phyloP scores from a whole-genome alignment of 2,329 filamentous ascomycete genomes.

The Fusarium fujikuroi region DNA sequence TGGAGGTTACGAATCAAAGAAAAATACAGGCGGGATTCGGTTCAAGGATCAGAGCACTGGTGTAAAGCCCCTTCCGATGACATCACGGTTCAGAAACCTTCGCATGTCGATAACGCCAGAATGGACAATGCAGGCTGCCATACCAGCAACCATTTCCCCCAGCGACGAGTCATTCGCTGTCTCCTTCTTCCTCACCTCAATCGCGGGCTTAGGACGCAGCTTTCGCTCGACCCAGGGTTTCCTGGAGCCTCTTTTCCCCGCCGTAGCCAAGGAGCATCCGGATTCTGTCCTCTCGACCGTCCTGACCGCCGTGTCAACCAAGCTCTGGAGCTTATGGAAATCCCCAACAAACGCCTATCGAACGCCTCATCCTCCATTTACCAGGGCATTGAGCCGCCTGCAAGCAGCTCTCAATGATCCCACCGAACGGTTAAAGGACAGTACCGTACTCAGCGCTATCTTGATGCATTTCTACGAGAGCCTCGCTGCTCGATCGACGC shows the following conservation, averaged over 20 bases:
- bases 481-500: neutral
- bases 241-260: neutral
- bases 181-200: neutral
- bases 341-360: neutral
- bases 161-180: neutral
- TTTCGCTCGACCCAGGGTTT: neutral
- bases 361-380: neutral
- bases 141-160: neutral
- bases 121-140: fast-evolving
- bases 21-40: neutral
- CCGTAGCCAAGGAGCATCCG: neutral
- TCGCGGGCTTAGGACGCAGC: neutral
- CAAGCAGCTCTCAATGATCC: neutral
- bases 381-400: neutral
- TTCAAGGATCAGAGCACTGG: no score
- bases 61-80: no score
- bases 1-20: neutral
- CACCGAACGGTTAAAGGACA: neutral
- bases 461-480: neutral
- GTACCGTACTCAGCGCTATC: neutral
- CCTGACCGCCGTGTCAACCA: neutral
- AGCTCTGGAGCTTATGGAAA: neutral
- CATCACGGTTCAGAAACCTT: neutral
- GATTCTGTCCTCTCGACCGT: neutral
- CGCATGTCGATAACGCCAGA: fast-evolving